These are phyloP conservation scores for Fusarium staphyleae DNA, from an alignment of 2,329 filamentous ascomycete genomes.

Conservation along the genomic window DNA sequence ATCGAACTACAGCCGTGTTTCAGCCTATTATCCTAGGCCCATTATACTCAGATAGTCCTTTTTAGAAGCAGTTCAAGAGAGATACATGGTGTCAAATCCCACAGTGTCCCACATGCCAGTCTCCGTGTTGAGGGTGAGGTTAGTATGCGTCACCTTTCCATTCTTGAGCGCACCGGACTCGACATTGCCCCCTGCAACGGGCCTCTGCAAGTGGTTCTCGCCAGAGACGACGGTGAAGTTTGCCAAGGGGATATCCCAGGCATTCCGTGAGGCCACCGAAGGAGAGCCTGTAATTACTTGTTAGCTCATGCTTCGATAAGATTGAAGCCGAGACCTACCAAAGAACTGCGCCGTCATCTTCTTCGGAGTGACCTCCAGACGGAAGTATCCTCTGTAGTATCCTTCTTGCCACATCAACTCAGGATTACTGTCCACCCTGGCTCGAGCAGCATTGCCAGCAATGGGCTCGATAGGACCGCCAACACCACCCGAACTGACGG, in stretches of 20 bases:
- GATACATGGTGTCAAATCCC: conserved; percentile 22
- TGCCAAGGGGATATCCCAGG: conserved; percentile 70
- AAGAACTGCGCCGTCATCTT: conserved; percentile 70
- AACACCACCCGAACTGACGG: conserved; percentile 53
- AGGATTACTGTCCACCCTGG: conserved; percentile 54
- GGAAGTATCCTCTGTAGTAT: conserved; percentile 78
- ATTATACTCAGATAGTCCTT: too few relatives aligned
- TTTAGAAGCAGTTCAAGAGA: neutral
- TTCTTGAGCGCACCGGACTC: conserved; percentile 64
- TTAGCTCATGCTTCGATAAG: neutral
- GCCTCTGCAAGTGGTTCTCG: conserved; percentile 62
- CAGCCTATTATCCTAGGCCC: too few relatives aligned
- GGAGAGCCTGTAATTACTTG: conserved; percentile 47
- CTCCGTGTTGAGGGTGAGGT: conserved; percentile 27
- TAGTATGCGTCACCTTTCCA: conserved; percentile 50
- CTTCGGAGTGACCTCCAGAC: conserved; percentile 64
- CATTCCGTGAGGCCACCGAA: conserved; percentile 64
- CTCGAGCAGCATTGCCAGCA: conserved; percentile 36
- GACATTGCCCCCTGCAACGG: conserved; percentile 51
- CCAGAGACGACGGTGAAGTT: conserved; percentile 73
- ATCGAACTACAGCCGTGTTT: too few relatives aligned
- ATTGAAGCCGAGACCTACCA: conserved; percentile 43
- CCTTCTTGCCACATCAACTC: conserved; percentile 77
- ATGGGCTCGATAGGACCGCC: conserved; percentile 55
- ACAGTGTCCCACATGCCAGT: conserved; percentile 23